Conservation (phyloP, 371 early-diverging fungal genomes). For the Batkoa obscura region DNA sequence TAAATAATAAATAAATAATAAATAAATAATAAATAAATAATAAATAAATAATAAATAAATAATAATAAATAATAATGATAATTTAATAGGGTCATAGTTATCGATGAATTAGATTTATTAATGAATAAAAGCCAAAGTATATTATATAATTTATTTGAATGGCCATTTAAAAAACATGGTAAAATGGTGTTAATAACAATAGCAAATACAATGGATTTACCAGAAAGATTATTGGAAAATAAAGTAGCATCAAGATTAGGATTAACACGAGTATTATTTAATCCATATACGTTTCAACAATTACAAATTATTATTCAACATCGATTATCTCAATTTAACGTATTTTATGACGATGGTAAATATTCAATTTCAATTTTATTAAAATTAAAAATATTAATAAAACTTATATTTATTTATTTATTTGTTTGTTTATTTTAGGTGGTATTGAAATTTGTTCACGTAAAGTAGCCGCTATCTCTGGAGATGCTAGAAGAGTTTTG, state of each 20-base stretch:
- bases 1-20: no score
- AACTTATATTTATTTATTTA: no score
- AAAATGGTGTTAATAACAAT: slow-evolving; percentile 83
- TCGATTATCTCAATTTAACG: slow-evolving; percentile 55
- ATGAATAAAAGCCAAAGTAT: slow-evolving; percentile 82
- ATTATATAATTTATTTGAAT: slow-evolving; percentile 96
- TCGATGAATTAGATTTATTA: slow-evolving; percentile 95
- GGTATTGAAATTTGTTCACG: slow-evolving; percentile 88
- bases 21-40: no score
- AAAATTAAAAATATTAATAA: no score
- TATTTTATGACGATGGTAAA: no score
- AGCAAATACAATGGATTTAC: slow-evolving; percentile 98
- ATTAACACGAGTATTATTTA: slow-evolving; percentile 69
- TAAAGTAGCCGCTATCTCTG: slow-evolving; percentile 86
- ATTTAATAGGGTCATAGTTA: slow-evolving; percentile 73
- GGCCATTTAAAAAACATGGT: slow-evolving; percentile 74
- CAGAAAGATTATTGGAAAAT: slow-evolving; percentile 80
- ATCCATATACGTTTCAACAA: slow-evolving; percentile 72
- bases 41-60: no score
- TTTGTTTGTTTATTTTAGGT: slow-evolving; percentile 49
- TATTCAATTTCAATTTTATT: no score
- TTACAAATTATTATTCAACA: slow-evolving; percentile 65
- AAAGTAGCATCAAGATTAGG: slow-evolving; percentile 85
- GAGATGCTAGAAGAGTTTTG: slow-evolving; percentile 90
- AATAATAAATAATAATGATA: no score